Evolutionary conservation across 352 stramenopile genomes (phyloP).

Genomic region (Peronospora belbahrii): DNA sequence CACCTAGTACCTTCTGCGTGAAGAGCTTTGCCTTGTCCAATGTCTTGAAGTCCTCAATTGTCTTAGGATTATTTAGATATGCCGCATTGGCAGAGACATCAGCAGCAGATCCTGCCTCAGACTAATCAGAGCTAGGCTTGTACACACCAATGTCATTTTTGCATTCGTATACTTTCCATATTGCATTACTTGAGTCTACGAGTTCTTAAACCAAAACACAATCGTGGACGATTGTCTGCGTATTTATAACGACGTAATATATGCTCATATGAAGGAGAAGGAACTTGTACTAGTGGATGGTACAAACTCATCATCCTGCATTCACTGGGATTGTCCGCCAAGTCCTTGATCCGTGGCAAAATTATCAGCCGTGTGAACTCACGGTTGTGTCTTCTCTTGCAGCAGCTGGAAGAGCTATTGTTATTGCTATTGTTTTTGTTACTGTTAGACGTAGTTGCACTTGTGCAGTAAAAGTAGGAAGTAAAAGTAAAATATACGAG

Average conservation of each 20-base stretch:
- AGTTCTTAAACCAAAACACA: slow-evolving; percentile 67
- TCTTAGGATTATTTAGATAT: slow-evolving; percentile 77
- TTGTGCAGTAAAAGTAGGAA: too few species aligned
- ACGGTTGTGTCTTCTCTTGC: slow-evolving; percentile 1
- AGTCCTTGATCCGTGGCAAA: slow-evolving; percentile 55
- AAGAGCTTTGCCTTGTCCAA: slow-evolving; percentile 82
- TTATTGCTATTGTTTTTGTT: not conserved
- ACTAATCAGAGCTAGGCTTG: slow-evolving; percentile 83
- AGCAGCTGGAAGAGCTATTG: slow-evolving; percentile 3
- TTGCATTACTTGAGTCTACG: slow-evolving; percentile 59
- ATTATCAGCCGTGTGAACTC: slow-evolving; percentile 4
- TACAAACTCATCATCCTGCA: slow-evolving; percentile 45
- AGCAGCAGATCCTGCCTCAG: slow-evolving; percentile 73
- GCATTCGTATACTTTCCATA: slow-evolving; percentile 76
- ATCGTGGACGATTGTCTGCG: slow-evolving; percentile 74
- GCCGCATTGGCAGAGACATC: slow-evolving; percentile 67
- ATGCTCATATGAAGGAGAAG: slow-evolving; percentile 77
- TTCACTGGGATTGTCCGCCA: slow-evolving; percentile 53
- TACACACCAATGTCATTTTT: slow-evolving; percentile 79
- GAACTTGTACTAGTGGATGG: slow-evolving; percentile 46
- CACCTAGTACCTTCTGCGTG: slow-evolving; percentile 68
- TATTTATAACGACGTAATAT: slow-evolving; percentile 82
- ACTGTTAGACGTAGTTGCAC: too few species aligned
- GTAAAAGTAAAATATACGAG: too few species aligned
- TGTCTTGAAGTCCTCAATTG: slow-evolving; percentile 78